Conservation (phyloP, 2,329 filamentous ascomycete species). For the Uncinocarpus reesii region DNA sequence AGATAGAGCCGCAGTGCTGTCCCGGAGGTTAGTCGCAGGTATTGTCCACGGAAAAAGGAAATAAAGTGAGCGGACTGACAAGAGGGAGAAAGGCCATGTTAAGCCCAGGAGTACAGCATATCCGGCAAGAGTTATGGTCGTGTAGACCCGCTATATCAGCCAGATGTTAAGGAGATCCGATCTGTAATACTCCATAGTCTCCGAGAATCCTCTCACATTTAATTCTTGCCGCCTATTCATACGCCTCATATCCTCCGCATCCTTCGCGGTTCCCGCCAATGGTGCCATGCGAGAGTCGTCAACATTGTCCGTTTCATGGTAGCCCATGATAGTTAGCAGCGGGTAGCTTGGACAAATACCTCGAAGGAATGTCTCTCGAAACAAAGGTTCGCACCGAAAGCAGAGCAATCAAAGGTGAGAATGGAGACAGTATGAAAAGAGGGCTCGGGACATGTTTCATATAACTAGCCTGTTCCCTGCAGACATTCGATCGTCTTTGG, state of each 20-base stretch:
- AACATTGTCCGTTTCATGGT: neutral
- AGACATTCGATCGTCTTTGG: too few relatives aligned
- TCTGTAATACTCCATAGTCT: too few relatives aligned
- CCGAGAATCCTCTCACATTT: slow-evolving; percentile 21
- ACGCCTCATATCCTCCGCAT: slow-evolving; percentile 27
- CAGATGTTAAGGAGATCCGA: too few relatives aligned
- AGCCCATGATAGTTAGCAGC: slow-evolving; percentile 1
- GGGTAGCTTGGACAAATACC: neutral
- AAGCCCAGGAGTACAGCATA: slow-evolving; percentile 36
- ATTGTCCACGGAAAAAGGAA: neutral
- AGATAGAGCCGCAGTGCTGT: slow-evolving; percentile 8
- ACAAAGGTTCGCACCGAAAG: neutral
- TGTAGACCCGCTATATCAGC: slow-evolving; percentile 35
- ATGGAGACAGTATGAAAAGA: too few relatives aligned
- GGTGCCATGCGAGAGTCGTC: neutral
- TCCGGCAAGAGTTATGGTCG: slow-evolving; percentile 37
- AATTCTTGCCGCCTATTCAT: slow-evolving; percentile 27
- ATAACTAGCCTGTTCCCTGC: slow-evolving; percentile 7
- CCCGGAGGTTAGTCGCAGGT: neutral
- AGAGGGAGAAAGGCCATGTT: slow-evolving; percentile 14
- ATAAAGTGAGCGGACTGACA: neutral
- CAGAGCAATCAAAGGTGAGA: neutral
- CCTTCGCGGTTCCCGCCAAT: slow-evolving; percentile 13
- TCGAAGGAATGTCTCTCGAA: neutral
- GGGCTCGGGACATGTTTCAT: too few relatives aligned